Evolutionary conservation across 306 rosid genomes (phyloP), one percentile per base, ranked within the genome.

Genomic region (Trifolium fragiferum): DNA sequence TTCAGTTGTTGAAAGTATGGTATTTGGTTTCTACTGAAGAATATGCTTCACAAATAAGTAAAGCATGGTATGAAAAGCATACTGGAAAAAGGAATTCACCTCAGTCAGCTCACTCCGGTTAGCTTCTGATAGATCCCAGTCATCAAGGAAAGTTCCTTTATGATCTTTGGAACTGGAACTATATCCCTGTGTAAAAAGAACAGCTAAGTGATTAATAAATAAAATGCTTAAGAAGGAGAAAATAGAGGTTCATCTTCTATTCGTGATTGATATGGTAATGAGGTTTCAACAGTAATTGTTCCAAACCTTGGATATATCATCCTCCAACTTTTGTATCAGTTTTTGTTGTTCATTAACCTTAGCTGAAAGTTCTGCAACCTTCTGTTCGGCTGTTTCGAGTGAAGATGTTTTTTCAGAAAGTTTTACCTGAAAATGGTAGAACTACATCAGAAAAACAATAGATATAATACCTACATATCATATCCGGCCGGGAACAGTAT

Each of bases 81-180:
- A 66, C 44, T 27, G 21, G 37, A 64, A 46, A 60, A 57, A 65
- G 75, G 73, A 81, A 72, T 32, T 47, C 77, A 94, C 99, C 99
- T 90, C 96, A 82, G 95, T 71, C 70, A 84, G 76, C 49, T 94
- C 98, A 59, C 80, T 68, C 18, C 91, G 86, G 75, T 92, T 89
- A 30, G 86, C 81, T 72, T 94, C 99, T 16, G 97, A 90, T 81
- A 94, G 93, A 87, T 94, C 96, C 99, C 99, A 94, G 68, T 94
- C 97, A 72, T 92, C 97, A 81, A 87, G 90, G 55, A 90, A 83
- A 77, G 46, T 83, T 66, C 90, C 89, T 78, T 83, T 94, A 57
- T 87, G 92, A 60, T 94, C 99, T 85, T 94, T 92, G 18, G 99
- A 85, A 76, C 90, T 90, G 62, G 99, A 88, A 81, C 80, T 85